A percentile compares a stretch with the other conserved stretches of the same genome.
These are phyloP conservation scores for Chalciporus sphaerocephalus DNA, from an alignment of 768 basidiomycete genomes.

Conservation along the genomic window DNA sequence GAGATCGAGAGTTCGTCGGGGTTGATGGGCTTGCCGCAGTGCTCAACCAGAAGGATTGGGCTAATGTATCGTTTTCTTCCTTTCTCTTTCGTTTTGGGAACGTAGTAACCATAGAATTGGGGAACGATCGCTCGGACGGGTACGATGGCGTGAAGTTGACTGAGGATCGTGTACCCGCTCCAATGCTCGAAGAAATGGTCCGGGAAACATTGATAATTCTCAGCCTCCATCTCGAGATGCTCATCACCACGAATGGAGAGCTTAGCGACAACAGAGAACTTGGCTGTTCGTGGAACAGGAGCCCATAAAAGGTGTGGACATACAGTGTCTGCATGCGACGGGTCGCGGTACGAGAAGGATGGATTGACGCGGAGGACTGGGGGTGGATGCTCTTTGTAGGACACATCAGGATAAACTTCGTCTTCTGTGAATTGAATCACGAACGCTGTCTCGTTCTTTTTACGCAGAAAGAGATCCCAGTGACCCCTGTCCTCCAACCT, in stretches of 20 bases:
- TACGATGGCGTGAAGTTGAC: conserved; percentile 37
- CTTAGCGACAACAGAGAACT: conserved; percentile 43
- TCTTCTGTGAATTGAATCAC: neutral
- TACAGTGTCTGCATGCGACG: neutral
- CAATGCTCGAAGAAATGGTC: conserved; percentile 27
- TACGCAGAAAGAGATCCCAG: neutral
- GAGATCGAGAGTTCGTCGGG: conserved; percentile 31
- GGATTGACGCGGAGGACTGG: conserved; percentile 15
- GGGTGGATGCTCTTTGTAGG: neutral
- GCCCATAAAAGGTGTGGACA: conserved; percentile 5
- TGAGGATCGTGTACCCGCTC: conserved; percentile 21
- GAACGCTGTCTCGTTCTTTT: neutral
- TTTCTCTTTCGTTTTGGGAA: conserved; percentile 14
- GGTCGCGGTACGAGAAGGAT: conserved; percentile 10
- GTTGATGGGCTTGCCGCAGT: conserved; percentile 39
- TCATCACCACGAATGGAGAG: conserved; percentile 36
- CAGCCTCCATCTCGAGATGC: conserved; percentile 34
- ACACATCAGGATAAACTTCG: neutral
- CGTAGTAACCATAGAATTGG: conserved; percentile 63
- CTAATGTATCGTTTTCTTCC: conserved; percentile 20
- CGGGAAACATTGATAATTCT: conserved; percentile 26
- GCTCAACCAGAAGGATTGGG: conserved; percentile 45
- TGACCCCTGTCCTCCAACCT: neutral
- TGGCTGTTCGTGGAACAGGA: conserved; percentile 28
- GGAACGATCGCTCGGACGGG: conserved; percentile 52